Evolutionary conservation across 2,329 filamentous ascomycete genomes (phyloP).

Genomic region (Coleophoma crateriformis): DNA sequence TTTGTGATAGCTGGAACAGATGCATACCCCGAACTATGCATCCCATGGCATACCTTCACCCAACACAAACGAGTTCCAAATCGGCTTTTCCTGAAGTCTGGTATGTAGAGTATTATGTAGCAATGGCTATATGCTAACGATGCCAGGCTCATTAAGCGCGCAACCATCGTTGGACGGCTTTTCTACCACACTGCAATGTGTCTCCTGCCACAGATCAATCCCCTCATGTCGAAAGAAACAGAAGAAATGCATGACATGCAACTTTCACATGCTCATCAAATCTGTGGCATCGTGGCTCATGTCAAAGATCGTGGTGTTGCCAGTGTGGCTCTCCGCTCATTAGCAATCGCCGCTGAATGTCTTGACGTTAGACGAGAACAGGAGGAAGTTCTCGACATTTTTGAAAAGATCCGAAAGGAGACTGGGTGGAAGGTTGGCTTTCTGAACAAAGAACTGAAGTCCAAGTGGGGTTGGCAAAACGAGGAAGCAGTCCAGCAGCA

Average conservation of each 20-base stretch:
- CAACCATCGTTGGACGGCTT: slow-evolving; percentile 74
- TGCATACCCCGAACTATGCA: slow-evolving; percentile 81
- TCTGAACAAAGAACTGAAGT: slow-evolving; percentile 67
- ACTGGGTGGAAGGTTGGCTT: slow-evolving; percentile 75
- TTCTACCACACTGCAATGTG: slow-evolving; percentile 88
- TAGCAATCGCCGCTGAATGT: slow-evolving; percentile 72
- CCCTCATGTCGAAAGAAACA: slow-evolving; percentile 48
- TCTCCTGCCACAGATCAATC: slow-evolving; percentile 74
- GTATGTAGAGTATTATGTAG: slow-evolving; percentile 38
- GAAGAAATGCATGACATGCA: slow-evolving; percentile 67
- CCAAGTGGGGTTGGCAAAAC: slow-evolving; percentile 67
- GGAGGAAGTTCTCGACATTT: slow-evolving; percentile 71
- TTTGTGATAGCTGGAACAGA: slow-evolving; percentile 79
- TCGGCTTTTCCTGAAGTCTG: slow-evolving; percentile 85
- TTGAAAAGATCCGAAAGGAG: slow-evolving; percentile 68
- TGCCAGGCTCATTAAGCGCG: slow-evolving; percentile 70
- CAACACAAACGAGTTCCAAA: slow-evolving; percentile 59
- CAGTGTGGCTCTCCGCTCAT: slow-evolving; percentile 71
- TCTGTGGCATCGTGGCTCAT: slow-evolving; percentile 86
- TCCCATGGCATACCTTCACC: slow-evolving; percentile 71
- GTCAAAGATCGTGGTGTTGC: slow-evolving; percentile 75
- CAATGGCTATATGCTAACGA: slow-evolving; percentile 1
- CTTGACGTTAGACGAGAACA: slow-evolving; percentile 67
- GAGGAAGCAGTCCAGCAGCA: slow-evolving; percentile 23
- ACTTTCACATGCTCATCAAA: slow-evolving; percentile 71